Conservation (phyloP, 1,284 basidiomycete genomes). For the Golubevia pallescens region DNA sequence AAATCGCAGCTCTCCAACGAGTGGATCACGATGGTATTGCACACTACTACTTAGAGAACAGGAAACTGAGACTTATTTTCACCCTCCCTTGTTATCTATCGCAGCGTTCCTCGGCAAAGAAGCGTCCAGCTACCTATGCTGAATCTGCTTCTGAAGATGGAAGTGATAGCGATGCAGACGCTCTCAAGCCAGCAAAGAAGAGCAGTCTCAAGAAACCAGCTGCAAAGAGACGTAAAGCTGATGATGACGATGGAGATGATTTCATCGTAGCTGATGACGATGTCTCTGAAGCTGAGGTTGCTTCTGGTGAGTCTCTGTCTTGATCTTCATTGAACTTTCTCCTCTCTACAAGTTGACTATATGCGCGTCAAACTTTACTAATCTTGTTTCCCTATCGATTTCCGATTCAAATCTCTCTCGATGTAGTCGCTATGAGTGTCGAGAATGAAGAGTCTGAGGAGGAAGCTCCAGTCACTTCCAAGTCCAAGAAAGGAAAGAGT, state of each 20-base stretch:
- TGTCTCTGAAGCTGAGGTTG: constrained; percentile 19
- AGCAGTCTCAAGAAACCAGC: constrained; percentile 6
- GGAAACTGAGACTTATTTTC: constrained; percentile 57
- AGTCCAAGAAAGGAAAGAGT: background rate
- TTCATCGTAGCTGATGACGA: constrained; percentile 38
- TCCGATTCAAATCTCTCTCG: background rate
- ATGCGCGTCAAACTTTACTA: background rate
- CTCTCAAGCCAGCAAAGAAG: constrained; percentile 6
- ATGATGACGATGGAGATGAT: constrained; percentile 33
- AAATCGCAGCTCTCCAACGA: no score
- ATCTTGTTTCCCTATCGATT: background rate
- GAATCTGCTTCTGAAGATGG: background rate
- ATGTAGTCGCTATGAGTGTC: background rate
- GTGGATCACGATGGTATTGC: constrained; percentile 40
- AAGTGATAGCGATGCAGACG: background rate
- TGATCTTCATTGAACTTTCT: no score
- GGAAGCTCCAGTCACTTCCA: background rate
- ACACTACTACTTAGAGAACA: constrained; percentile 32
- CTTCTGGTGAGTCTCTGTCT: constrained; percentile 7
- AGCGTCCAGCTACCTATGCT: constrained; percentile 8
- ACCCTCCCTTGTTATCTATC: constrained; percentile 54
- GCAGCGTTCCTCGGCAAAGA: constrained; percentile 38
- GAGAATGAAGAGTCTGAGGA: background rate
- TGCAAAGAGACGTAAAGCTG: constrained; percentile 20
- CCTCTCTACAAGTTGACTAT: background rate